A percentile compares a stretch with the other conserved stretches of the same genome.
phyloP scores from a whole-genome alignment of 805 yeast species.

The Starmerella floricola region DNA sequence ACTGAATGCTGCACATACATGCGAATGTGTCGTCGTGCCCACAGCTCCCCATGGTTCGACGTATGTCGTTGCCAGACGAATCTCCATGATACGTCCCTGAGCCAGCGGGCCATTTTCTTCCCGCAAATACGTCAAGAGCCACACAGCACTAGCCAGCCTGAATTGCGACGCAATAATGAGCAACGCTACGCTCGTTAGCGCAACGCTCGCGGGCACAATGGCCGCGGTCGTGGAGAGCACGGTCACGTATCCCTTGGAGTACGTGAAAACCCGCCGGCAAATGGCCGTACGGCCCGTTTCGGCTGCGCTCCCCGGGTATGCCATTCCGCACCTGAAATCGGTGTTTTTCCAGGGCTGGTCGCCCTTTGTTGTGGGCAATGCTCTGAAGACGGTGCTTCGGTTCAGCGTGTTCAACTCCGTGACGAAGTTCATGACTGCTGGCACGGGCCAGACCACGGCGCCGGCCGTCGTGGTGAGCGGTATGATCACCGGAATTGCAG shows the following conservation, averaged over 20 bases:
- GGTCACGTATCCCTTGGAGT: slow-evolving; percentile 34
- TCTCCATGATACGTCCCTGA: too few species aligned
- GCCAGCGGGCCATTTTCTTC: too few species aligned
- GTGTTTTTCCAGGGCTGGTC: slow-evolving; percentile 49
- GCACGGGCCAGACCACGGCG: slow-evolving; percentile 40
- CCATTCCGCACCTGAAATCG: slow-evolving; percentile 19
- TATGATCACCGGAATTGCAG: slow-evolving; percentile 66
- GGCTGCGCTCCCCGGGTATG: slow-evolving; percentile 10
- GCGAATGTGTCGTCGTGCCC: too few species aligned
- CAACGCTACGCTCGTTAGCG: slow-evolving; percentile 24
- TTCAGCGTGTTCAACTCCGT: slow-evolving; percentile 65
- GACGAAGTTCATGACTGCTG: slow-evolving; percentile 50
- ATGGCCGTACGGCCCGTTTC: slow-evolving; percentile 23
- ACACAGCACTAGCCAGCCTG: too few species aligned
- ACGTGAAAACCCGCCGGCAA: slow-evolving; percentile 30
- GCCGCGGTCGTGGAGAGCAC: slow-evolving; percentile 31
- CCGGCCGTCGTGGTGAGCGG: slow-evolving; percentile 58
- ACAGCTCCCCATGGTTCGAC: too few species aligned
- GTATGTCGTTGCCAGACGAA: too few species aligned
- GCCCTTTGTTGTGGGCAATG: slow-evolving; percentile 62
- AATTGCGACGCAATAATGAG: not conserved
- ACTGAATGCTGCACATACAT: too few species aligned
- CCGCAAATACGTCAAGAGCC: too few species aligned
- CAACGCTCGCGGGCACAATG: slow-evolving; percentile 30
- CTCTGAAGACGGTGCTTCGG: slow-evolving; percentile 60